Percentiles rank a stretch among this genome's conserved stretches.
These are phyloP conservation scores for Nothopassalora personata DNA, from an alignment of 2,329 filamentous ascomycete species.

Conservation along the genomic window DNA sequence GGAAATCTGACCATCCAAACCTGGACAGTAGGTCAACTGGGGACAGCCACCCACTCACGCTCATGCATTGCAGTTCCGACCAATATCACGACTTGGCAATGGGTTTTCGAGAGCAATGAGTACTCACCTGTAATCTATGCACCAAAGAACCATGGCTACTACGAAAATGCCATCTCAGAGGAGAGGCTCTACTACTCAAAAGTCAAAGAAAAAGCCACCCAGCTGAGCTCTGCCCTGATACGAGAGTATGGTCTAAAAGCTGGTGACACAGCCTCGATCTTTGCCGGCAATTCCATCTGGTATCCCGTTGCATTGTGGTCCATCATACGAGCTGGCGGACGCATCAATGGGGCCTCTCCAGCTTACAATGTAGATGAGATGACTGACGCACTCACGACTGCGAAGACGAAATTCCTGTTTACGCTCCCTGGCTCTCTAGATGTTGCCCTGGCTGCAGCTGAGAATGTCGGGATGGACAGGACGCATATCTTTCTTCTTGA, in stretches of 20 bases:
- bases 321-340: constrained; percentile 44
- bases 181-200: constrained; percentile 52
- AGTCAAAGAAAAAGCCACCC: constrained; percentile 52
- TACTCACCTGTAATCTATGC: constrained; percentile 44
- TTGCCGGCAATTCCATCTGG: constrained; percentile 60
- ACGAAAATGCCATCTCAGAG: constrained; percentile 54
- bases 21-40: constrained; percentile 34
- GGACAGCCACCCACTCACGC: neutral
- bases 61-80: constrained; percentile 43
- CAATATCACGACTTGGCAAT: constrained; percentile 54
- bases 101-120: constrained; percentile 52
- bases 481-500: constrained; percentile 52
- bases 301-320: constrained; percentile 60
- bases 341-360: constrained; percentile 57
- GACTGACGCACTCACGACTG: constrained; percentile 56
- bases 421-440: constrained; percentile 49
- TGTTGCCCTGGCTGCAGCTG: constrained; percentile 49
- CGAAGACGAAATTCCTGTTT: constrained; percentile 52
- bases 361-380: constrained; percentile 63
- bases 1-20: constrained; percentile 38
- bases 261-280: constrained; percentile 54
- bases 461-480: constrained; percentile 47
- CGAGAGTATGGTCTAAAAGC: constrained; percentile 48
- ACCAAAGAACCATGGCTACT: constrained; percentile 40
- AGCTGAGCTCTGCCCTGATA: constrained; percentile 55